Percentiles rank a stretch among this genome's conserved stretches.
Evolutionary conservation across 331 rosid genomes (phyloP).

Genomic region (Quercus tomentella): DNA sequence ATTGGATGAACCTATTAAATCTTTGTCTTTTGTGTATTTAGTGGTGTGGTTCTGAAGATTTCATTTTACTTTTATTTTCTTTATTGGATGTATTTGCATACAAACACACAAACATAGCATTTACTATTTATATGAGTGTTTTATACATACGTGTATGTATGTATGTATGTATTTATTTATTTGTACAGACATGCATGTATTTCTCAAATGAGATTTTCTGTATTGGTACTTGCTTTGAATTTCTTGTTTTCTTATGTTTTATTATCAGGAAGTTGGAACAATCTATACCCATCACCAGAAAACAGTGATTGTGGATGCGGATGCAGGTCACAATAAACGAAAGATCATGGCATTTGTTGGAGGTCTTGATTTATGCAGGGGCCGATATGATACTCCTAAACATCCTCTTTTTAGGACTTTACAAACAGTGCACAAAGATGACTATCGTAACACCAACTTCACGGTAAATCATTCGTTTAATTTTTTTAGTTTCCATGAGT

Average conservation of each 20-base stretch:
- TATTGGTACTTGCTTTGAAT: background rate
- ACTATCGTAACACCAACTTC: constrained; percentile 72
- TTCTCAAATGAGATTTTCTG: background rate
- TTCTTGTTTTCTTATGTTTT: background rate
- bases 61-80: no score
- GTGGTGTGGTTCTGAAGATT: background rate
- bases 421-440: constrained; percentile 64
- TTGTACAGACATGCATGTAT: background rate
- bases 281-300: constrained; percentile 95
- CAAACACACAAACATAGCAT: background rate
- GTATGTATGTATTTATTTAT: background rate
- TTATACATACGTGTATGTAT: background rate
- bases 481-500: background rate
- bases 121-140: no score
- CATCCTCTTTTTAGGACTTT: constrained; percentile 66
- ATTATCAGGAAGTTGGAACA: constrained; percentile 71
- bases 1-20: background rate
- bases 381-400: constrained; percentile 74
- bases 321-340: constrained; percentile 67
- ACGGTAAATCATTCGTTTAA: constrained; percentile 34
- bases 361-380: constrained; percentile 85
- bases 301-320: constrained; percentile 89
- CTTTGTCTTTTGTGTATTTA: background rate
- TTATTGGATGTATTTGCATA: background rate
- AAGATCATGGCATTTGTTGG: constrained; percentile 83